Evolutionary conservation across 1,139 yeast species (phyloP).

Genomic region (Meyerozyma elateridarum): DNA sequence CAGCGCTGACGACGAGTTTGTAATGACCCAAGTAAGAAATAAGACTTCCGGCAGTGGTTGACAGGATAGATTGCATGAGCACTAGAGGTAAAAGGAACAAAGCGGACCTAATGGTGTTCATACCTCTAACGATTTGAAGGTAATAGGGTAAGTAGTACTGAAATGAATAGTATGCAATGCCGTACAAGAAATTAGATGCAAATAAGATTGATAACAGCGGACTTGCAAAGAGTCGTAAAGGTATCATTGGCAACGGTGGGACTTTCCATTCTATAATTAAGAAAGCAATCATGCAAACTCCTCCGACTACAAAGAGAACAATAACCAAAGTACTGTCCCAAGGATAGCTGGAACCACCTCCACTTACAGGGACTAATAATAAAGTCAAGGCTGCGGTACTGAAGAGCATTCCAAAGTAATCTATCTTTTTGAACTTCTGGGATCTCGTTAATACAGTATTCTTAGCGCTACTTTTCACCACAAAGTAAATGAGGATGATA

Average conservation of each 20-base stretch:
- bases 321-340: conserved; percentile 19
- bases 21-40: conserved; percentile 17
- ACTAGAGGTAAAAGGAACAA: conserved; percentile 16
- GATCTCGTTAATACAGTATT: conserved; percentile 12
- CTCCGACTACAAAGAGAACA: conserved; percentile 18
- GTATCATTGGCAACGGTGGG: conserved; percentile 20
- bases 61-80: conserved; percentile 14
- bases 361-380: conserved; percentile 17
- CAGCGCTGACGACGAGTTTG: conserved; percentile 12
- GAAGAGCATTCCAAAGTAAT: conserved; percentile 17
- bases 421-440: conserved; percentile 17
- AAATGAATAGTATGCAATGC: conserved; percentile 17
- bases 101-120: conserved; percentile 14
- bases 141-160: conserved; percentile 17
- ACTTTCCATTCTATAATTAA: conserved; percentile 17
- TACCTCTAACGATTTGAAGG: conserved; percentile 16
- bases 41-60: conserved; percentile 16
- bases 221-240: conserved; percentile 14
- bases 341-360: conserved; percentile 19
- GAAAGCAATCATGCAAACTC: conserved; percentile 14
- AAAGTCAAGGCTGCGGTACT: conserved; percentile 17
- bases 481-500: conserved; percentile 11
- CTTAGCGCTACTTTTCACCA: conserved; percentile 12
- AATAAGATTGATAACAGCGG: conserved; percentile 13
- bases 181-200: conserved; percentile 16